Base-by-base conservation (phyloP, 345 rosid genomes). In the Nasturtium officinale region DNA sequence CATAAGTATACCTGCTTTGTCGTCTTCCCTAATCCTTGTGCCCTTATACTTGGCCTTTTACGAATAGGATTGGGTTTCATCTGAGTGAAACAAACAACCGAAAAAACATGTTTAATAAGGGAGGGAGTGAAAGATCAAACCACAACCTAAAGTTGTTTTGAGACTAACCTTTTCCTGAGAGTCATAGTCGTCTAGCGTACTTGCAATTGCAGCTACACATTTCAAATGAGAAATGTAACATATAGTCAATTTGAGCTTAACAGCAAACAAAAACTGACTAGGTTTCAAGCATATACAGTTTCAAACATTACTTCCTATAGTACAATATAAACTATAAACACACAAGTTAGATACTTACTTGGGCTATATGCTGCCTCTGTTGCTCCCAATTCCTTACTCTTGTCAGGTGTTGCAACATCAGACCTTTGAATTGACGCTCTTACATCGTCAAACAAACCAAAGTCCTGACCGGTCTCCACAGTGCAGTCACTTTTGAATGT, bases 361-460 rank as follows among this genome's bases (percentile, higher is more conserved):
- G 78, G 80, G 15, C 18, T 56, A 61, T 63, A 69, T 69, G 28
- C 38, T 67, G 78, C 64, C 35, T 73, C 82, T 13, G 38, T 53
- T 33, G 57, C 62, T 68, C 60, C 73, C 40, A 77, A 55, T 58
- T 72, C 83, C 65, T 37, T 61, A 69, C 78, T 59, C 45, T 75
- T 43, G 37, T 67, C 74, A 52, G 87, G 81, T 72, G 72, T 75
- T 42, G 54, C 65, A 16, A 46, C 23, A 28, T 30, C 78, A 50
- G 89, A 87, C 79, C 81, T 90, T 82, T 86, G 88, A 67, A 83
- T 91, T 48, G 96, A 88, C 57, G 90, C 96, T 82, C 92, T 82
- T 65, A 89, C 80, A 78, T 95, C 98, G 45, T 84, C 85, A 55
- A 89, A 91, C 62, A 87, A 78, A 50, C 77, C 97, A 33, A 50